These are phyloP conservation scores for Tulasnella sp. DNA, from an alignment of 768 basidiomycete genomes.

Conservation along the genomic window DNA sequence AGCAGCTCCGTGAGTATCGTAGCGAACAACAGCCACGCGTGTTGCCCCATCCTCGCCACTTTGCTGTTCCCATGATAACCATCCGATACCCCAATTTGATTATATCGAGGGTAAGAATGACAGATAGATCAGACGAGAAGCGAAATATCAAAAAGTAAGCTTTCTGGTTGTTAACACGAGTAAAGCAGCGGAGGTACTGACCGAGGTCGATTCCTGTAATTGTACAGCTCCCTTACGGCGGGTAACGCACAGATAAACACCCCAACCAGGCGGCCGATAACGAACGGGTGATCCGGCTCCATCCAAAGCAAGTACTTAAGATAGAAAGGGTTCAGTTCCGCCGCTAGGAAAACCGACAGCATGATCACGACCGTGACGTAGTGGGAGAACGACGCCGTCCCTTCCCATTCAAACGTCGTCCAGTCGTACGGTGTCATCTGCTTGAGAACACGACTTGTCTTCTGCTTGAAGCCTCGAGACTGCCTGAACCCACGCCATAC, in stretches of 20 bases:
- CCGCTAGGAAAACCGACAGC: conserved; percentile 67
- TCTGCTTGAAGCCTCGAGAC: conserved; percentile 63
- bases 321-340: conserved; percentile 82
- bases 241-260: conserved; percentile 82
- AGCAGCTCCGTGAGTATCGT: conserved; percentile 76
- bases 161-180: not conserved
- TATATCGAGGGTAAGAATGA: not conserved
- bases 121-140: not conserved
- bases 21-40: conserved; percentile 75
- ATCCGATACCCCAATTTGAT: not conserved
- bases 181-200: conserved; percentile 23
- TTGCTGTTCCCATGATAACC: conserved; percentile 33
- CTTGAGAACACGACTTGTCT: conserved; percentile 65
- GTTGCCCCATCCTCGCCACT: conserved; percentile 82
- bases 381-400: conserved; percentile 61
- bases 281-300: conserved; percentile 81
- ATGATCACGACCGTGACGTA: conserved; percentile 65
- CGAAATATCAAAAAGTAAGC: not conserved
- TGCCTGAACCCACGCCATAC: conserved; percentile 77
- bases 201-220: conserved; percentile 76
- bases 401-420: conserved; percentile 80
- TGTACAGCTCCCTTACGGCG: conserved; percentile 71
- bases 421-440: conserved; percentile 85
- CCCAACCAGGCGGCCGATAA: conserved; percentile 58
- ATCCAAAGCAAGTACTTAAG: conserved; percentile 80